phyloP scores from a whole-genome alignment of 2,329 filamentous ascomycete species.

The Aspergillus glaucus region DNA sequence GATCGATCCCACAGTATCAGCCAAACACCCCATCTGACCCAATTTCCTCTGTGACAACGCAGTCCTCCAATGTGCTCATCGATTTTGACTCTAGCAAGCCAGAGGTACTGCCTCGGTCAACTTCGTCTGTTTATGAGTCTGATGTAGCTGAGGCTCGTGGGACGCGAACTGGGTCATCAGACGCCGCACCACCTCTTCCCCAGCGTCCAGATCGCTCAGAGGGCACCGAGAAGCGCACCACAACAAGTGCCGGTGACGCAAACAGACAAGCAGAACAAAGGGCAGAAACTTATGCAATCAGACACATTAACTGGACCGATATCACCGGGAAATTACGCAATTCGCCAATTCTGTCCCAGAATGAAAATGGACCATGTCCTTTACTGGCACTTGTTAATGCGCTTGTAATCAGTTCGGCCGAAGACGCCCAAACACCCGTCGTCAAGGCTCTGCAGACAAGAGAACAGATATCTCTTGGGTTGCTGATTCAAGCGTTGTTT shows the following conservation, averaged over 20 bases:
- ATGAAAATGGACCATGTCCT: slow-evolving; percentile 90
- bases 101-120: slow-evolving; percentile 2
- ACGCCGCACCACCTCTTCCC: slow-evolving; percentile 8
- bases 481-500: slow-evolving; percentile 83
- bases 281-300: slow-evolving; percentile 83
- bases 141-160: background rate
- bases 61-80: slow-evolving; percentile 28
- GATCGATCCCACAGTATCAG: slow-evolving; percentile 12
- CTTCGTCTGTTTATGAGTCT: slow-evolving; percentile 9
- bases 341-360: slow-evolving; percentile 88
- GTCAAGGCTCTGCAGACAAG: slow-evolving; percentile 70
- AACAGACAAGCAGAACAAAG: slow-evolving; percentile 40
- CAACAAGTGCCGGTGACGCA: slow-evolving; percentile 18
- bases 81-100: slow-evolving; percentile 15
- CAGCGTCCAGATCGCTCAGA: slow-evolving; percentile 1
- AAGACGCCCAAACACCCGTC: slow-evolving; percentile 61
- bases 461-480: slow-evolving; percentile 79
- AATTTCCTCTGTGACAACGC: slow-evolving; percentile 20
- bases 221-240: slow-evolving; percentile 2
- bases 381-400: slow-evolving; percentile 90
- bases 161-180: background rate
- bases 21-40: slow-evolving; percentile 15
- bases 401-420: slow-evolving; percentile 72
- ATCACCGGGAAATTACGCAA: slow-evolving; percentile 57
- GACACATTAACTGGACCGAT: slow-evolving; percentile 83